phyloP scores from a whole-genome alignment of 768 basidiomycete species.

The Suillus bovinus region DNA sequence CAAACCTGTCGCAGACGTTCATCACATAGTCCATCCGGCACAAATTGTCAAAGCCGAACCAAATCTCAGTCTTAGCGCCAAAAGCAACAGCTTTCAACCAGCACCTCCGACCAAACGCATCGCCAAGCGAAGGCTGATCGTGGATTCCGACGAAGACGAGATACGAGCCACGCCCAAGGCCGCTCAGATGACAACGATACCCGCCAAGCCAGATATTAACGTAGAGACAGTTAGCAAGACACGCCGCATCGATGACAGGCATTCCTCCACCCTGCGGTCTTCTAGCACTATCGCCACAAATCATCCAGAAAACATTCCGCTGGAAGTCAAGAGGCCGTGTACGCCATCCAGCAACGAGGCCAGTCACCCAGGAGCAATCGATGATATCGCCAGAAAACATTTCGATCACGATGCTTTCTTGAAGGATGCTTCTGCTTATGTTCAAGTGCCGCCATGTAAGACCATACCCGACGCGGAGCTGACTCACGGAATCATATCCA shows the following conservation, averaged over 20 bases:
- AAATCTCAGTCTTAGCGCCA: slow-evolving; percentile 2
- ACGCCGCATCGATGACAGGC: background rate
- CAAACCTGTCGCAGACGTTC: background rate
- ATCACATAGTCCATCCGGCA: slow-evolving; percentile 6
- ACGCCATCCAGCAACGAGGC: background rate
- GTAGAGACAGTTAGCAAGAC: background rate
- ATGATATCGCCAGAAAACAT: background rate
- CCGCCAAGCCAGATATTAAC: background rate
- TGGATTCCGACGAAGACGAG: slow-evolving; percentile 28
- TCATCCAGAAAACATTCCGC: background rate
- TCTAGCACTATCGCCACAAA: background rate
- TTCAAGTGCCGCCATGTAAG: background rate
- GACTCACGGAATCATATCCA: background rate
- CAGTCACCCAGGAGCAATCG: background rate
- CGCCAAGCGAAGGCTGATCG: slow-evolving; percentile 7
- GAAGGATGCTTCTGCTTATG: background rate
- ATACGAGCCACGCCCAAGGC: background rate
- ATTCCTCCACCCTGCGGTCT: background rate
- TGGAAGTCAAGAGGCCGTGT: background rate
- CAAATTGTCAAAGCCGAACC: slow-evolving; percentile 5
- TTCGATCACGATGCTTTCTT: background rate
- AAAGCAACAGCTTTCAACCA: background rate
- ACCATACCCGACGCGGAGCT: background rate
- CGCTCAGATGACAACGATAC: background rate
- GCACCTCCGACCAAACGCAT: background rate